Percentiles rank a stretch among this genome's conserved stretches.
These are phyloP conservation scores for Candida sphagnicola DNA, from an alignment of 805 yeast species.

Conservation along the genomic window DNA sequence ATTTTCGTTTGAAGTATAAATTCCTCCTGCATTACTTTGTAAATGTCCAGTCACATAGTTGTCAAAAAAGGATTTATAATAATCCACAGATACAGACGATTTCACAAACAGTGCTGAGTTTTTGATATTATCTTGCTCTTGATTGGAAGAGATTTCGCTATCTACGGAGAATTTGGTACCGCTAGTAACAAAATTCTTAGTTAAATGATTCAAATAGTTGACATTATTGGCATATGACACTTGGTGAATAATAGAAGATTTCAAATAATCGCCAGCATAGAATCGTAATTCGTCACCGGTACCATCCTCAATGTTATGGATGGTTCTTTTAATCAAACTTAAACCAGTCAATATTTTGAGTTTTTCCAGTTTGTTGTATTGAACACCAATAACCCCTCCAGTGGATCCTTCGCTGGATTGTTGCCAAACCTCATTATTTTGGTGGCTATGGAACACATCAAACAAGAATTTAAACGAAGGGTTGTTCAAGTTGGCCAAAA, in stretches of 20 bases:
- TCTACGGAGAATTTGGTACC: conserved; percentile 61
- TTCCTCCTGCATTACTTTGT: conserved; percentile 51
- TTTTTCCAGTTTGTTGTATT: conserved; percentile 24
- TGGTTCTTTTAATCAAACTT: conserved; percentile 54
- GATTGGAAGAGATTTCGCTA: conserved; percentile 43
- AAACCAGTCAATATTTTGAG: conserved; percentile 46
- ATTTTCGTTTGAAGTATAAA: conserved; percentile 31
- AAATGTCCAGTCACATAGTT: conserved; percentile 48
- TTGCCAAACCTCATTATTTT: conserved; percentile 49
- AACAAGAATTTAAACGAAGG: conserved; percentile 41
- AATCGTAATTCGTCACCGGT: conserved; percentile 43
- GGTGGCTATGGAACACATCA: conserved; percentile 28
- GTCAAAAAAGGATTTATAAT: conserved; percentile 40
- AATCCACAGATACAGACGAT: conserved; percentile 23
- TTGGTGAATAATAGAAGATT: conserved; percentile 28
- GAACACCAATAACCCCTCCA: conserved; percentile 51
- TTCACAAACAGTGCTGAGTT: conserved; percentile 28
- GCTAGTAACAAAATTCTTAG: conserved; percentile 37
- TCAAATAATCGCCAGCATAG: conserved; percentile 33
- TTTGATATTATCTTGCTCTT: conserved; percentile 21
- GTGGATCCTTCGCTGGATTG: conserved; percentile 52
- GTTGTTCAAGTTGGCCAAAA: conserved; percentile 43
- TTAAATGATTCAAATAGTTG: conserved; percentile 15
- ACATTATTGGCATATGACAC: conserved; percentile 19
- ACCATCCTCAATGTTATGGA: conserved; percentile 46